Evolutionary conservation across 768 basidiomycete species (phyloP), one percentile per base, ranked within the genome.

Genomic region (Macrolepiota albuminosa): DNA sequence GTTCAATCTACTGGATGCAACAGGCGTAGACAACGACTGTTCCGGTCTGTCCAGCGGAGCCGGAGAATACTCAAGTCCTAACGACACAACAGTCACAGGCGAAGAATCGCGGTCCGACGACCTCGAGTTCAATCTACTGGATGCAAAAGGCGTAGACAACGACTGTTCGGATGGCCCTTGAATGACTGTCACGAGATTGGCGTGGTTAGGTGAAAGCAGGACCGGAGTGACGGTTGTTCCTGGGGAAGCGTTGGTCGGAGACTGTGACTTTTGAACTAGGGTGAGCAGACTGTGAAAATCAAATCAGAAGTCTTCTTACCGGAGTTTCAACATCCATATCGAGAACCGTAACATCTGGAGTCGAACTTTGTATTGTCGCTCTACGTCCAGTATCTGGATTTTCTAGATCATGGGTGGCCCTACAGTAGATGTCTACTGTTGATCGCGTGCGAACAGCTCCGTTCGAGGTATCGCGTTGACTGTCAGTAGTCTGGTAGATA

Each of bases 241-340:
- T 54, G 70, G 61, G 1, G 80, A 79, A 0, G 70, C 56, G 33
- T 61, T 65, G 2, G 77, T 74, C 9, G 74, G 73, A 4, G 79
- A 73, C 43, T 73, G 72, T 7, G 79, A 78, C 80, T 82, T 42
- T 40, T 24, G 21, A 39, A 47, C 43, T n/a, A n/a, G 50, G 59
- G 46, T 52, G 31, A 37, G 14, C 13, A 40, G 13, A 43, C 33
- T 33, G 47, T 10, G 39, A 3, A 31, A 51, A 29, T 58, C 11
- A n/a, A 40, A 21, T 43, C 14, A 56, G 29, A 54, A n/a, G 24
- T 34, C 24, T 29, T 69, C 76, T 36, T 64, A 82, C 81, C 13
- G 81, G 82, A 16, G 81, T 74, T 66, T 80, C 74, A 34, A 83
- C 72, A 40, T 76, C 62, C 56, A 82, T 82, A 40, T 73, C 71